Conservation (phyloP, 208 protist species). For the Leishmania arabica region DNA sequence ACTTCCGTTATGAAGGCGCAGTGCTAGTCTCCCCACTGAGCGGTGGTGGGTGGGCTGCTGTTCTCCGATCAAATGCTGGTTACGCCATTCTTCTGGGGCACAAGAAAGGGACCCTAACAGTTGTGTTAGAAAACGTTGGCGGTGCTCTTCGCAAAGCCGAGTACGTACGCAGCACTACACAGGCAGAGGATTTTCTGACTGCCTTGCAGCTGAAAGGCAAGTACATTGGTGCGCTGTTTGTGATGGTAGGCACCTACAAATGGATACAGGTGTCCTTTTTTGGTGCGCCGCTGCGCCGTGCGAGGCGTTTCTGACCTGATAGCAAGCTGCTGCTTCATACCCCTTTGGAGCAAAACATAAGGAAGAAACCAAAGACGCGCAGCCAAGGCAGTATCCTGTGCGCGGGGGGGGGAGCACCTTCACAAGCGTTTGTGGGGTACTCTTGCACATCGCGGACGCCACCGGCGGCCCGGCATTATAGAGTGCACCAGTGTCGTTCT, state of each 20-base stretch:
- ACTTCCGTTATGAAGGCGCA: conserved; percentile 8
- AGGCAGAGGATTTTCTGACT: conserved; percentile 7
- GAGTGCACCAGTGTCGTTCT: not conserved
- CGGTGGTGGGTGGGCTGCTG: conserved; percentile 29
- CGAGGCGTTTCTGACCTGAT: conserved; percentile 21
- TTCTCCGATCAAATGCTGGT: conserved; percentile 1
- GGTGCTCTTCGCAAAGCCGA: not conserved
- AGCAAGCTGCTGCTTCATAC: not conserved
- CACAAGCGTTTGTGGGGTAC: not conserved
- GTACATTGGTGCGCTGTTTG: conserved; percentile 55
- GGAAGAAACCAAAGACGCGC: conserved; percentile 1
- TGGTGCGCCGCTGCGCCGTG: conserved; percentile 10
- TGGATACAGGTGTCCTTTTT: conserved; percentile 34
- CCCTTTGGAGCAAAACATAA: not conserved
- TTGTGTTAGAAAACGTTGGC: not conserved
- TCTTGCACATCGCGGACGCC: not conserved
- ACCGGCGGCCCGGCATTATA: not conserved
- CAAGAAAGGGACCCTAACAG: conserved; percentile 4
- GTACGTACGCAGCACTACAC: conserved; percentile 9
- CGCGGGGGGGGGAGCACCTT: not conserved
- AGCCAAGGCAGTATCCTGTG: not conserved
- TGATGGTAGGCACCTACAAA: conserved; percentile 56
- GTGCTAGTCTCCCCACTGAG: conserved; percentile 24
- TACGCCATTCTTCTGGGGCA: conserved; percentile 11
- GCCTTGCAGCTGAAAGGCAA: conserved; percentile 36